These are phyloP conservation scores for Ensete ventricosum DNA, from an alignment of 176 grass and related monocot species.

Conservation along the genomic window DNA sequence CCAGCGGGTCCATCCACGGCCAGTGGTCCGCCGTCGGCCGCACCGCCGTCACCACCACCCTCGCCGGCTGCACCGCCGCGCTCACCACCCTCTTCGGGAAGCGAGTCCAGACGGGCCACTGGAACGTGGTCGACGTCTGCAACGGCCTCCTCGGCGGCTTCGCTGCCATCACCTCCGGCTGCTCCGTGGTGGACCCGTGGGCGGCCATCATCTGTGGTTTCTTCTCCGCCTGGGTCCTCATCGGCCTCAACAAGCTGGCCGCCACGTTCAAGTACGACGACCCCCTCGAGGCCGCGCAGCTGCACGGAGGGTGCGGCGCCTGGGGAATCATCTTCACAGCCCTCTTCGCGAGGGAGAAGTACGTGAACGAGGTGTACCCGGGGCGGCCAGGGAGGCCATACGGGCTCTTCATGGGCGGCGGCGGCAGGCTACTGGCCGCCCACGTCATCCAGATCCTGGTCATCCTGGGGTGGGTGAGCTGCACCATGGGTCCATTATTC, in stretches of 20 bases:
- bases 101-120: constrained; percentile 6
- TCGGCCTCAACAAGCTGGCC: constrained; percentile 26
- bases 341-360: constrained; percentile 35
- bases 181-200: constrained; percentile 37
- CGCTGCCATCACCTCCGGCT: constrained; percentile 31
- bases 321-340: constrained; percentile 41
- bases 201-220: constrained; percentile 30
- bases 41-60: constrained; percentile 35
- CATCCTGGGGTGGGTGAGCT: constrained; percentile 27
- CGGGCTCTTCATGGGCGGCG: constrained; percentile 41
- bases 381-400: constrained; percentile 20
- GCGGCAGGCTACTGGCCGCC: constrained; percentile 23
- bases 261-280: constrained; percentile 19
- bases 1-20: constrained; percentile 29
- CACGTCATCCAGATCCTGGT: constrained; percentile 29
- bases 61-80: constrained; percentile 25
- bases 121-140: constrained; percentile 33
- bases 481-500: constrained; percentile 33
- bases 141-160: constrained; percentile 41
- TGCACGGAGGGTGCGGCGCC: constrained; percentile 36
- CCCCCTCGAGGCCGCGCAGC: constrained; percentile 33
- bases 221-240: constrained; percentile 28
- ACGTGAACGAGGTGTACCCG: constrained; percentile 28
- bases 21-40: constrained; percentile 36
- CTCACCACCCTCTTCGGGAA: constrained; percentile 30